Conservation (phyloP, 2,329 filamentous ascomycete species). For the Dactylellina drechsleri region DNA sequence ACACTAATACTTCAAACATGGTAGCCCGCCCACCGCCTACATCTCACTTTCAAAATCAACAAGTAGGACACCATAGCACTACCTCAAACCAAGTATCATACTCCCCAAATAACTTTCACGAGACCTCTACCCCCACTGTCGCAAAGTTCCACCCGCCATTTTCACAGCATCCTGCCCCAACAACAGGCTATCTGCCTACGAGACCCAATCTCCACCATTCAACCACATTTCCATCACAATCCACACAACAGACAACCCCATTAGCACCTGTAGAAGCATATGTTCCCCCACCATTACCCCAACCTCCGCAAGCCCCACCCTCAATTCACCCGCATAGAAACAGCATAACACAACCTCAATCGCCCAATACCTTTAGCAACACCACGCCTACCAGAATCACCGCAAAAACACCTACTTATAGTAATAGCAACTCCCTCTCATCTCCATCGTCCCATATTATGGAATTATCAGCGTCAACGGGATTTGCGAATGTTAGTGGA, state of each 20-base stretch:
- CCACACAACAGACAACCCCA: not conserved
- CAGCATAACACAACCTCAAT: not conserved
- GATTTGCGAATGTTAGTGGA: constrained; percentile 7
- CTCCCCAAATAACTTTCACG: constrained; percentile 8
- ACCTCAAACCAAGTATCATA: constrained; percentile 6
- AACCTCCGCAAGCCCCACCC: constrained; percentile 1
- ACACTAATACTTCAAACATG: not conserved
- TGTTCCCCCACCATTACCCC: not conserved
- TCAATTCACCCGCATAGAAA: not conserved
- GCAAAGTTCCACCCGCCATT: constrained; percentile 1
- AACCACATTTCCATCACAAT: not conserved
- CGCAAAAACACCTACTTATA: no score
- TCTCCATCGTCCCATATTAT: constrained; percentile 15
- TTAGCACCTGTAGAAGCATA: not conserved
- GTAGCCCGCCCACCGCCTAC: not conserved
- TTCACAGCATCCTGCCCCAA: not conserved
- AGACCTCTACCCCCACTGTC: constrained; percentile 18
- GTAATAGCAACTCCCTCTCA: not conserved
- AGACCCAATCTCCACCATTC: constrained; percentile 1
- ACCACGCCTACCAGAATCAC: not conserved
- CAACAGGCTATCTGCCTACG: not conserved
- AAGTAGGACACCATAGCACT: constrained; percentile 17
- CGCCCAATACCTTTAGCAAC: not conserved
- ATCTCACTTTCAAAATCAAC: constrained; percentile 30
- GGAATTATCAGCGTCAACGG: constrained; percentile 43